Conservation (phyloP, 148 eudicot genomes). For the Nyssa sinensis region DNA sequence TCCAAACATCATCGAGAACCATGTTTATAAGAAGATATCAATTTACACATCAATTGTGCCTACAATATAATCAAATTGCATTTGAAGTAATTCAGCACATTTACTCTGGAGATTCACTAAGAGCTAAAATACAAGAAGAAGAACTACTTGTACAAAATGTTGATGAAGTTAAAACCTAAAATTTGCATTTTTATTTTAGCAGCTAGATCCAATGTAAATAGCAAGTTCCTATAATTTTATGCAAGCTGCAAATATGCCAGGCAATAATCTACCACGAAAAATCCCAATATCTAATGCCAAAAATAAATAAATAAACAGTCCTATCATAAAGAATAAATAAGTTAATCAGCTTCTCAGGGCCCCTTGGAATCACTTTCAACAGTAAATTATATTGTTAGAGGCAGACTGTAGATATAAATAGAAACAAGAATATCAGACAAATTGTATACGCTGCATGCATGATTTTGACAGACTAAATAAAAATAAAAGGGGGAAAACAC, state of each 20-base stretch:
- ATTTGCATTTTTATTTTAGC: no score
- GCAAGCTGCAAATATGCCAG: no score
- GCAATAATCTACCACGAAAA: no score
- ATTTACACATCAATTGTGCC: not conserved
- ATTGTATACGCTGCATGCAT: not conserved
- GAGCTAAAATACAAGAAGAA: no score
- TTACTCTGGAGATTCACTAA: no score
- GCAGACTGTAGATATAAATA: not conserved
- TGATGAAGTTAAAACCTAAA: not conserved
- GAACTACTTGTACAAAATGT: not conserved
- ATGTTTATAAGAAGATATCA: no score
- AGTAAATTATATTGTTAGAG: not conserved
- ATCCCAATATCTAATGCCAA: no score
- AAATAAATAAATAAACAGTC: no score
- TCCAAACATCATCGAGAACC: not conserved
- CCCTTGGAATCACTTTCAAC: not conserved
- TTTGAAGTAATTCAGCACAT: not conserved
- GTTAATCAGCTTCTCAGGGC: not conserved
- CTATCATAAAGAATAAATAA: not conserved
- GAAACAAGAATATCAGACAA: not conserved
- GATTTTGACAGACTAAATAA: not conserved
- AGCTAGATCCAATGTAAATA: no score
- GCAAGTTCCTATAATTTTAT: no score
- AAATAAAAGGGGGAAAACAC: no score
- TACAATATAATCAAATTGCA: not conserved